Evolutionary conservation across 192 early-diverging fungal species (phyloP).

Genomic region (Geranomyces michiganensis): DNA sequence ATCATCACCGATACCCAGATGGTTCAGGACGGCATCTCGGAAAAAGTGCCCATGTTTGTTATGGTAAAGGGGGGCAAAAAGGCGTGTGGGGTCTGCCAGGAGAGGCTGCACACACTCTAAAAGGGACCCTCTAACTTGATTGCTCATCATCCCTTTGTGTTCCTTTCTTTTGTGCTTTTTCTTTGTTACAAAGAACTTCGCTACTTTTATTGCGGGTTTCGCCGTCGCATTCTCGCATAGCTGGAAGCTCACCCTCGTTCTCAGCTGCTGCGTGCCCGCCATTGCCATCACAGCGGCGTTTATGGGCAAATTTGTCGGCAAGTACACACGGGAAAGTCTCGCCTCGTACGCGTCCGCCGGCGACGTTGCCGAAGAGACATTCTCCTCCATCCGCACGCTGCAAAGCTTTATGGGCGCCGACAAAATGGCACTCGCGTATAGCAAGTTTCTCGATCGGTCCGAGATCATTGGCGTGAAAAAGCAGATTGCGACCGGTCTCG

Average conservation of each 20-base stretch:
- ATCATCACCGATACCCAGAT: constrained; percentile 83
- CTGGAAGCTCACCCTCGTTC: constrained; percentile 82
- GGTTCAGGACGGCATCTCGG: constrained; percentile 86
- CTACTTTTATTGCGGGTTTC: constrained; percentile 75
- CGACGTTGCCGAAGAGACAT: constrained; percentile 50
- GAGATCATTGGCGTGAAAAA: constrained; percentile 49
- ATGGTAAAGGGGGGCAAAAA: too few relatives aligned
- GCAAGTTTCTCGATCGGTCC: constrained; percentile 29
- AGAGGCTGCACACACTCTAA: too few relatives aligned
- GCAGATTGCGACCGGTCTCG: constrained; percentile 46
- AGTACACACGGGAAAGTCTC: constrained; percentile 38
- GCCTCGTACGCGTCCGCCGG: constrained; percentile 42
- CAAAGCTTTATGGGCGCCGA: constrained; percentile 44
- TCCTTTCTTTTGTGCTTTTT: too few relatives aligned
- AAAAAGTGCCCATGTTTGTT: constrained; percentile 78
- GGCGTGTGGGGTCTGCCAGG: too few relatives aligned
- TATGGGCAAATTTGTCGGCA: constrained; percentile 31
- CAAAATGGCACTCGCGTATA: constrained; percentile 33
- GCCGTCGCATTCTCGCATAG: constrained; percentile 69
- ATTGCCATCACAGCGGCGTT: constrained; percentile 53
- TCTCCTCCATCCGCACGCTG: constrained; percentile 48
- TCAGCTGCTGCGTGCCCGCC: constrained; percentile 76
- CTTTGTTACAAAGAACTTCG: constrained; percentile 47
- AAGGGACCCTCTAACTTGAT: too few relatives aligned
- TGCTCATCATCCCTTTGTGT: too few relatives aligned